Evolutionary conservation across 139 green algal genomes (phyloP), one percentile per base, ranked within the genome.

Genomic region (Haematococcus sp.): DNA sequence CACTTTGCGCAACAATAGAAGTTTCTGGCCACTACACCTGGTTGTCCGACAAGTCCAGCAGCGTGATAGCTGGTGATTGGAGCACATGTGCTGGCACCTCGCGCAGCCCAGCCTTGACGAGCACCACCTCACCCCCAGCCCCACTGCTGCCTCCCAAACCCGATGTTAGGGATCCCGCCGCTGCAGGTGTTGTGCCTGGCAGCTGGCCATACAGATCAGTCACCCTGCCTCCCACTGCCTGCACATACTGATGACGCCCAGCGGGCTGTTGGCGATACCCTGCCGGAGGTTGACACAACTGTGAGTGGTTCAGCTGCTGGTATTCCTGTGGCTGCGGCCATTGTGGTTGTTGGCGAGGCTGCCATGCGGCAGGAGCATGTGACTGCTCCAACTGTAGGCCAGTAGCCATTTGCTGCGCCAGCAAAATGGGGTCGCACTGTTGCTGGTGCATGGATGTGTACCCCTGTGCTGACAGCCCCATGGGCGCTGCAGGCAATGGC

Each of bases 1-100:
- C n/a, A n/a, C n/a, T n/a, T n/a, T n/a, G n/a, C n/a, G n/a, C n/a
- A n/a, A n/a, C n/a, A n/a, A n/a, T n/a, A n/a, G n/a, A n/a, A n/a
- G n/a, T n/a, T n/a, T n/a, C n/a, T n/a, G n/a, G n/a, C n/a, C n/a
- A n/a, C n/a, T n/a, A n/a, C 40, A 77, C 76, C 63, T 69, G 70
- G 40, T 86, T 86, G 20, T 35, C n/a, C 19, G 43, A 72, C 2
- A 86, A 46, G 73, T 86, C 81, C 3, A 86, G 68, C 31, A 67
- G 65, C 2, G 54, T 28, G 3, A 81, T 56, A 54, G 32, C 32
- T 19, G 7, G 40, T 19, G 55, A 46, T 2, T 60, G 65, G 23
- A 46, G 68, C 33, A 76, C 73, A 51, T 78, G 73, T 13, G 22
- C 22, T 32, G 81, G 76, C 31, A 81, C 70, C 46, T 60, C 59